These are phyloP conservation scores for Hypoxylon cercidicola DNA, from an alignment of 495 filamentous ascomycete genomes.

Conservation along the genomic window DNA sequence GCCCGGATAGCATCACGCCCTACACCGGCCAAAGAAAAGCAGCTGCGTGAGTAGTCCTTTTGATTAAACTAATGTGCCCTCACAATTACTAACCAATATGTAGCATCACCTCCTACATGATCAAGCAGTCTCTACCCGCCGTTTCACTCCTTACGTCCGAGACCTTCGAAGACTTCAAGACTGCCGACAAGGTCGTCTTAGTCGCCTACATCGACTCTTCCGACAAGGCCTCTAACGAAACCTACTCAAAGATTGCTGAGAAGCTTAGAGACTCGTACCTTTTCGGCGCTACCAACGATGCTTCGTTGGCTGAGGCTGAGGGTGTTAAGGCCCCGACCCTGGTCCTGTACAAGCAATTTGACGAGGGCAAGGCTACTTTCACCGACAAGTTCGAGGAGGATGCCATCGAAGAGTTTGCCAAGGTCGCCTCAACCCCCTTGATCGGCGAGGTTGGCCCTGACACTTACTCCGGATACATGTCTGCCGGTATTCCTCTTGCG, in stretches of 20 bases:
- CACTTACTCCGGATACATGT: conserved; percentile 97
- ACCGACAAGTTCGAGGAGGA: conserved; percentile 80
- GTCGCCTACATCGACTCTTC: conserved; percentile 86
- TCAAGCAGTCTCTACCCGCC: conserved; percentile 95
- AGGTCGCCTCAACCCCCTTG: conserved; percentile 85
- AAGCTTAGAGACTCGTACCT: conserved; percentile 88
- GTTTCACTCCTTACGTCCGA: conserved; percentile 84
- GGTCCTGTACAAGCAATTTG: conserved; percentile 97
- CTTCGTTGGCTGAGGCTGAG: conserved; percentile 85
- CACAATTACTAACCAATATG: conserved; percentile 44
- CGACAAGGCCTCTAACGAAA: conserved; percentile 85
- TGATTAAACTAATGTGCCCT: conserved; percentile 2
- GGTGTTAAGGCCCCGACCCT: conserved; percentile 86
- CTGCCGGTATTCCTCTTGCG: conserved; percentile 89
- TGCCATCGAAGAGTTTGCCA: conserved; percentile 82
- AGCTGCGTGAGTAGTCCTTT: conserved; percentile 72
- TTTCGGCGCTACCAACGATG: conserved; percentile 87
- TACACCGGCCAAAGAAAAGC: conserved; percentile 93
- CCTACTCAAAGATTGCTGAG: conserved; percentile 83
- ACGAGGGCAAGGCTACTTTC: conserved; percentile 92
- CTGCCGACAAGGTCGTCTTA: conserved; percentile 93
- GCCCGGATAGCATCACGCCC: conserved; percentile 80
- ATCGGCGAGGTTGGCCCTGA: conserved; percentile 98
- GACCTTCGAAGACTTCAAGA: conserved; percentile 94
- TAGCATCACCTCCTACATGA: conserved; percentile 98